phyloP scores from a whole-genome alignment of 1,139 yeast genomes.

The Saccharomyces pastorianus region DNA sequence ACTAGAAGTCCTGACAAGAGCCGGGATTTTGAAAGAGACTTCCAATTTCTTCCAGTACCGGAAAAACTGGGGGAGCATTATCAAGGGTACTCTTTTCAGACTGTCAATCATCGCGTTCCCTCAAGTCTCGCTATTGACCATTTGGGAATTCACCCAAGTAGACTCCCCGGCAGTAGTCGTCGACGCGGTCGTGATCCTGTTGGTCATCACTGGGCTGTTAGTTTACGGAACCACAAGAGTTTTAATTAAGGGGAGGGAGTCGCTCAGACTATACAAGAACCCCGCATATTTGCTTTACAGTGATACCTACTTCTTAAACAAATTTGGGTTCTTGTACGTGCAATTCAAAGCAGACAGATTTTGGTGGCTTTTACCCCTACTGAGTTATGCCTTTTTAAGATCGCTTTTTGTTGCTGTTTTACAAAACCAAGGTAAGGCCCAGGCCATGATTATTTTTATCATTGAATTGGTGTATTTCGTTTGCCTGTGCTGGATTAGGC shows the following conservation, averaged over 20 bases:
- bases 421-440: constrained; percentile 72
- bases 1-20: constrained; percentile 59
- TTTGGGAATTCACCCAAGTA: constrained; percentile 80
- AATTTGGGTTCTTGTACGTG: constrained; percentile 87
- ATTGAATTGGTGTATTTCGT: constrained; percentile 66
- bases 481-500: constrained; percentile 61
- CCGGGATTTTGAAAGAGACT: constrained; percentile 45
- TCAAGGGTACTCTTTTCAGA: constrained; percentile 84
- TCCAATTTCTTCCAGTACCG: constrained; percentile 72
- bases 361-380: constrained; percentile 64
- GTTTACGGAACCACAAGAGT: constrained; percentile 71
- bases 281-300: constrained; percentile 91
- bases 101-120: constrained; percentile 77
- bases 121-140: constrained; percentile 69
- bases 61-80: constrained; percentile 67
- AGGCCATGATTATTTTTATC: constrained; percentile 66
- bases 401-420: constrained; percentile 81
- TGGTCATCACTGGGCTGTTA: constrained; percentile 51
- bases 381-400: constrained; percentile 61
- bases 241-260: constrained; percentile 59
- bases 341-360: constrained; percentile 84
- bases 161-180: constrained; percentile 82
- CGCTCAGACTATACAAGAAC: constrained; percentile 66
- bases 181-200: constrained; percentile 62
- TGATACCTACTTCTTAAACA: constrained; percentile 69